Base-by-base conservation (phyloP, 441 rosid genomes). In the Populus tomentosa region DNA sequence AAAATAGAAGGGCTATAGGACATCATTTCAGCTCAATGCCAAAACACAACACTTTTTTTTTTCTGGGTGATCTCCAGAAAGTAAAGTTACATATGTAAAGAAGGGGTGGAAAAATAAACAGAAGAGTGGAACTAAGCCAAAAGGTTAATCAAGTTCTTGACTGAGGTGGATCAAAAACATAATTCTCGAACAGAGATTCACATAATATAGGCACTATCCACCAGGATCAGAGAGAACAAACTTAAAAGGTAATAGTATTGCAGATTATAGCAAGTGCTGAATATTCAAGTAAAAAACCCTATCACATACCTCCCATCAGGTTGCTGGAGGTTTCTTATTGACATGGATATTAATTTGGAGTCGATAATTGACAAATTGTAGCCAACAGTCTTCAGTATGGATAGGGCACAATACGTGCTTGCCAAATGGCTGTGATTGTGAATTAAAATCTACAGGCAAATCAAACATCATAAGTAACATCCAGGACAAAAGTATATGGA, bases 301-400 rank as follows among this genome's bases (percentile, higher is more conserved):
- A 36, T 81, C 75, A 50, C 32, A 78, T 88, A 94, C 98, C 98
- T 91, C 77, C 99, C 98, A 88, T 94, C 92, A 61, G 89, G 87
- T 81, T 87, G 95, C 81, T 95, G 99, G 73, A 94, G 97, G 80
- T 89, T 92, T 85, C 86, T 89, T 94, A 95, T 81, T 38, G 99
- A 94, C 13, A 71, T 78, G 83, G 87, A 74, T 8, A 94, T 80
- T 23, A 86, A 77, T 68, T 80, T 84, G 72, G 90, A 77, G 79
- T 94, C 86, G 4, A 94, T 38, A 68, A 79, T 84, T n/a, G 89
- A 85, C 78, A 94, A 75, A 83, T 86, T 80, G 81, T 89, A 86
- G 36, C 97, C 97, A 75, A 90, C 80, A 33, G 80, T 89, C 85
- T 89, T 90, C 13, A 92, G 86, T 71, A 94, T 92, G n/a, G 95